Evolutionary conservation across 179 eudicot genomes (phyloP).

Genomic region (Silene vulgaris): DNA sequence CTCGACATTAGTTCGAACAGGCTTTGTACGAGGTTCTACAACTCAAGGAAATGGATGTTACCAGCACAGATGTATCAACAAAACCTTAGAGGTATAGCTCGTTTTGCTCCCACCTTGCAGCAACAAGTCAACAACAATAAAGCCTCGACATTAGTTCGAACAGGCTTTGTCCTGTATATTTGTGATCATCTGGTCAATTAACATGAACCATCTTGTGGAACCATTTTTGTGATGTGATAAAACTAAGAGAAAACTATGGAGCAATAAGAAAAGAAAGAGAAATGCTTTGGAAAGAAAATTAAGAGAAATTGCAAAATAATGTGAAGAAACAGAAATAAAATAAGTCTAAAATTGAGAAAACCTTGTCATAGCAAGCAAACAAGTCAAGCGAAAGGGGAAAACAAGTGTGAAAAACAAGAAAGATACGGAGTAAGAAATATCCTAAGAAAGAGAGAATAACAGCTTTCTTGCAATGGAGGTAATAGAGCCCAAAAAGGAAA

Average conservation of each 20-base stretch:
- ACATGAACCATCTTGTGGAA: not conserved
- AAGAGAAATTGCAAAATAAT: not conserved
- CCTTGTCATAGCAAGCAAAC: no score
- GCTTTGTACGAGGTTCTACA: slow-evolving; percentile 87
- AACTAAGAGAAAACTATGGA: not conserved
- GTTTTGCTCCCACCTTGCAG: not conserved
- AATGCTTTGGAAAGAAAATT: not conserved
- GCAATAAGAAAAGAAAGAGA: not conserved
- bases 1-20: slow-evolving; percentile 86
- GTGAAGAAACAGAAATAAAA: no score
- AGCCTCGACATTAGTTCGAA: not conserved
- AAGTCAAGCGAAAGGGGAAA: not conserved
- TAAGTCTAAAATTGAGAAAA: no score
- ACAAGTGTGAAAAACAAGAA: not conserved
- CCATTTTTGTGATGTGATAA: not conserved
- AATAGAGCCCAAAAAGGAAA: not conserved
- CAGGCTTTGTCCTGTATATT: not conserved
- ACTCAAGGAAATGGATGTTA: slow-evolving; percentile 98
- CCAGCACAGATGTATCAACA: slow-evolving; percentile 78
- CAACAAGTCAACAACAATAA: not conserved
- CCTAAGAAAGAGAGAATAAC: not conserved
- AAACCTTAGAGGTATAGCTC: slow-evolving; percentile 62
- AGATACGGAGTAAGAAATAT: not conserved
- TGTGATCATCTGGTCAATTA: not conserved
- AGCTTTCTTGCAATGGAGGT: not conserved